phyloP scores from a whole-genome alignment of 495 filamentous ascomycete species.

The Penicillium goetzii region DNA sequence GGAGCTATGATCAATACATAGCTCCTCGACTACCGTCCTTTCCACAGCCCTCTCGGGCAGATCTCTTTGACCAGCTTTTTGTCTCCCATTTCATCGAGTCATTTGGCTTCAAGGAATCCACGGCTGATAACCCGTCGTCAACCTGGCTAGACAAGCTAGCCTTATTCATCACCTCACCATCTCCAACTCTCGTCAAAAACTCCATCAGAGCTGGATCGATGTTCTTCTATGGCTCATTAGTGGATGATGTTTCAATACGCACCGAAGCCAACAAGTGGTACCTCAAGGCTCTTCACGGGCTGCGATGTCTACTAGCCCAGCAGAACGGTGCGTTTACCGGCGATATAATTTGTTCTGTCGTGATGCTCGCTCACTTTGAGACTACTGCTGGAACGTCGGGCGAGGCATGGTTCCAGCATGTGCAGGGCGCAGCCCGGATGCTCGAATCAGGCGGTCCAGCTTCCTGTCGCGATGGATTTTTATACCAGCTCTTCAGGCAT shows the following conservation, averaged over 20 bases:
- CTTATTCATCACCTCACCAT: conserved; percentile 5
- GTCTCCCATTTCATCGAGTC: conserved; percentile 29
- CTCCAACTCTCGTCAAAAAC: conserved; percentile 2
- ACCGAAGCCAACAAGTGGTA: conserved; percentile 27
- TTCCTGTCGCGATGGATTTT: conserved; percentile 22
- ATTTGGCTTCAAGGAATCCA: conserved; percentile 18
- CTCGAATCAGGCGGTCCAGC: conserved; percentile 12
- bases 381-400: conserved; percentile 16
- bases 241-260: conserved; percentile 19
- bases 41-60: conserved; percentile 6
- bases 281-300: conserved; percentile 14
- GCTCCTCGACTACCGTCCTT: not conserved
- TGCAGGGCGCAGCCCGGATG: conserved; percentile 19
- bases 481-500: conserved; percentile 22
- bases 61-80: conserved; percentile 24
- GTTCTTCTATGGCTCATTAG: conserved; percentile 23
- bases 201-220: conserved; percentile 21
- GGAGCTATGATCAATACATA: not conserved
- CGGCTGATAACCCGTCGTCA: not conserved
- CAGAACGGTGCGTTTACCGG: not conserved
- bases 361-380: conserved; percentile 25
- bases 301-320: conserved; percentile 14
- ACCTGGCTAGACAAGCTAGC: conserved; percentile 19
- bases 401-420: conserved; percentile 22
- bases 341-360: conserved; percentile 17